phyloP scores from a whole-genome alignment of 176 grass and related monocot genomes.

The Melocanna baccifera region DNA sequence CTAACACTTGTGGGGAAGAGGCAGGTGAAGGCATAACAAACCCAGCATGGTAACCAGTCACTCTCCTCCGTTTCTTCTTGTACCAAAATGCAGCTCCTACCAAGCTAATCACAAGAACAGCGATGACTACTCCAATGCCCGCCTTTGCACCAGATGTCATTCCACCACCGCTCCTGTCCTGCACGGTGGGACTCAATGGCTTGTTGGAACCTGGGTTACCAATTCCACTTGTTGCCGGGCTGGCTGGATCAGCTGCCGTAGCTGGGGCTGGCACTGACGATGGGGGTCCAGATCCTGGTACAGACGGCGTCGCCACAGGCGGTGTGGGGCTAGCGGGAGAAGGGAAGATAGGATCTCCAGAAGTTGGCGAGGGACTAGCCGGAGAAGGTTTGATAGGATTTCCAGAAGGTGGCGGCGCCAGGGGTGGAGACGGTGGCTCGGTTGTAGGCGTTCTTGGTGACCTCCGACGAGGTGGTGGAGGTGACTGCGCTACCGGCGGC shows the following conservation, averaged over 20 bases:
- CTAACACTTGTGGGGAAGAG: constrained; percentile 48
- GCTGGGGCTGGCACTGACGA: constrained; percentile 27
- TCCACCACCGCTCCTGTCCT: not conserved
- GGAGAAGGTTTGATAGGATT: constrained; percentile 34
- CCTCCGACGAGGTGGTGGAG: constrained; percentile 35
- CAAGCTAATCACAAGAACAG: constrained; percentile 60
- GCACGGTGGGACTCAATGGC: not conserved
- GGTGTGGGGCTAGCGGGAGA: constrained; percentile 17
- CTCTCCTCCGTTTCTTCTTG: constrained; percentile 64
- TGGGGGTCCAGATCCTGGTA: constrained; percentile 13
- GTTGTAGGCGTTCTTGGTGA: constrained; percentile 29
- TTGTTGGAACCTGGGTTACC: constrained; percentile 15
- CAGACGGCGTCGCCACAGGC: not conserved
- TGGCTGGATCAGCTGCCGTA: not conserved
- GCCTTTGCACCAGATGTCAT: constrained; percentile 37
- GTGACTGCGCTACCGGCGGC: constrained; percentile 21
- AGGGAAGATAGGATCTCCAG: constrained; percentile 33
- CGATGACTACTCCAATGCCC: constrained; percentile 38
- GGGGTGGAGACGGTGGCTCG: constrained; percentile 22
- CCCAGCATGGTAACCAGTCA: constrained; percentile 58
- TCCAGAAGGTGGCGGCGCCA: constrained; percentile 34
- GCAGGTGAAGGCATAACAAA: constrained; percentile 70
- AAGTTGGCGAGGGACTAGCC: constrained; percentile 26
- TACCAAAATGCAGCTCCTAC: constrained; percentile 54
- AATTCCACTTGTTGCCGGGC: not conserved